Evolutionary conservation across 345 rosid species (phyloP).

Genomic region (Psidium guajava): DNA sequence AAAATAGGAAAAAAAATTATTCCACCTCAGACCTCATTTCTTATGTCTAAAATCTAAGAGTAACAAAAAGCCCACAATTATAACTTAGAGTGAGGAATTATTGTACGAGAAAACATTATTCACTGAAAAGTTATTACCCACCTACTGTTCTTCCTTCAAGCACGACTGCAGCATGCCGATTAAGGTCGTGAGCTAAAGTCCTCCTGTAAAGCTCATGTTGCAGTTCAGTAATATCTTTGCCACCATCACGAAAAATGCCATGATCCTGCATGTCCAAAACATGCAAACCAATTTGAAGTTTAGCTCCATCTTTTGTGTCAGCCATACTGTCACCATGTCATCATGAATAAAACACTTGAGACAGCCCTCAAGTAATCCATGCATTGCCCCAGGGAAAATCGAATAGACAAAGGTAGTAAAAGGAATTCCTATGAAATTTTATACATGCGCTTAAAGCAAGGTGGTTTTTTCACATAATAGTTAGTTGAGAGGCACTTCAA

Average conservation of each 20-base stretch:
- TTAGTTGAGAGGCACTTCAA: neutral
- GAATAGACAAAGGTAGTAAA: neutral
- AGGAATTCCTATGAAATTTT: neutral
- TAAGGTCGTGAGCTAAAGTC: conserved; percentile 70
- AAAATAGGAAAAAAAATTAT: neutral
- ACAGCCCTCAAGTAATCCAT: neutral
- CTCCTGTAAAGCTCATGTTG: conserved; percentile 44
- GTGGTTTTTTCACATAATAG: neutral
- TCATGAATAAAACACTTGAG: neutral
- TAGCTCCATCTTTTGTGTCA: neutral
- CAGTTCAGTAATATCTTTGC: conserved; percentile 41
- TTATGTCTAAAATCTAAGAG: neutral
- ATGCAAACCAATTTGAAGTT: neutral
- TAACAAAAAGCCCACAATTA: neutral
- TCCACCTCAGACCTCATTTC: neutral
- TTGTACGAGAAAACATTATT: neutral
- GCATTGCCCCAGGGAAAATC: neutral
- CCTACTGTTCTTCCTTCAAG: conserved; percentile 82
- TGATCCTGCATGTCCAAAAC: conserved; percentile 42
- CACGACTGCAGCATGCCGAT: conserved; percentile 87
- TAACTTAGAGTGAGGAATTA: neutral
- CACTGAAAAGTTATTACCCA: conserved; percentile 4
- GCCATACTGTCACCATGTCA: neutral
- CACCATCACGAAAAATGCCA: conserved; percentile 65
- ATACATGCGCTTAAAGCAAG: neutral